Base-by-base conservation (phyloP, 1,284 basidiomycete genomes). In the Fomitopsis pinicola region DNA sequence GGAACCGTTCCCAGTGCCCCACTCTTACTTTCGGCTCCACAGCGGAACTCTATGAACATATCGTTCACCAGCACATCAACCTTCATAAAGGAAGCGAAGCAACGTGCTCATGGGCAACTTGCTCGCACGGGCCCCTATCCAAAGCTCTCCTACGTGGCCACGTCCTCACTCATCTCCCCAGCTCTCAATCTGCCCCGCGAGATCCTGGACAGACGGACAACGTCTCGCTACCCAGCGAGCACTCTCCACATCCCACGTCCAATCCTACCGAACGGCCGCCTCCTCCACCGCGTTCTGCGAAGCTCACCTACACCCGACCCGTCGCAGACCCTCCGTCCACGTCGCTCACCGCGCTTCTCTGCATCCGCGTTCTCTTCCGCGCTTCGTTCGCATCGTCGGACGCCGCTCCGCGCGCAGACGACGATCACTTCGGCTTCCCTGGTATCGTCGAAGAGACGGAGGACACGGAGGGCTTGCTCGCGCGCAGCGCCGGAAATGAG, bases 341-440 rank as follows among this genome's bases (percentile, higher is more conserved):
- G 52, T 86, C 90, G 14, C 80, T 93, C 17, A 89, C 89, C 0
- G 88, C 91, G 3, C 73, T 93, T 10, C 81, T 93, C 12, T 86
- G 89, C 66, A 81, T 92, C 50, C 87, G 91, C 4, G 82, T 91
- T 57, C 77, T 93, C 17, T 93, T 90, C 72, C 82, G 89, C 36
- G 82, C 84, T 2, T 85, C 91, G 1, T 92, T 91, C 66, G 86
- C 87, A 15, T 83, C 87, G 3, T 72, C 74, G 1, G 89, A 91
- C 63, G 80, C 82, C 33, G 90, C 91, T 0, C 90, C 90, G 15
- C 80, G 88, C 14, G 84, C 81, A 2, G 90, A 92, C 69, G 86
- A 82, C 9, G 88, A 92, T 63, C 89, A 91, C 66, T 93, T 92
- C 72, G 91, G 91, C 3, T 93, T 93, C 72, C 91, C 91, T 6